Conservation (phyloP, 2,329 filamentous ascomycete species). For the Trichophyton benhamiae region DNA sequence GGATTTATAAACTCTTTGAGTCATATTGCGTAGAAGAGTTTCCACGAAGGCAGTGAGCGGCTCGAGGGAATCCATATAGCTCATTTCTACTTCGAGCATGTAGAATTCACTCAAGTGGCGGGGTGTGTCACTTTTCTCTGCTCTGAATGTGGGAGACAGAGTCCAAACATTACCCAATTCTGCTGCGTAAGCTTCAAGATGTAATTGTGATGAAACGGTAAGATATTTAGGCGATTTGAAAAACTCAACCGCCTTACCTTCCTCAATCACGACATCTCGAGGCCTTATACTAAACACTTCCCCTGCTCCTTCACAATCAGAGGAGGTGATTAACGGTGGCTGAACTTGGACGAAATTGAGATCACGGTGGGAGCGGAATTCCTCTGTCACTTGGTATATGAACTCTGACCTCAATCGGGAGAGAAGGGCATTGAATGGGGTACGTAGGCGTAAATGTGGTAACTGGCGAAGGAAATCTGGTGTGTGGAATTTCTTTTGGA, state of each 20-base stretch:
- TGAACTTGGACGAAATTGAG: conserved; percentile 59
- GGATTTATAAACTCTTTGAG: conserved; percentile 39
- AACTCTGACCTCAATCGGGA: conserved; percentile 72
- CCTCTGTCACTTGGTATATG: conserved; percentile 58
- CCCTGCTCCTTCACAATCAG: conserved; percentile 91
- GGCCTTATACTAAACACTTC: conserved; percentile 71
- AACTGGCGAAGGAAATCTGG: conserved; percentile 78
- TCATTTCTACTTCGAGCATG: conserved; percentile 89
- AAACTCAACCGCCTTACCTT: conserved; percentile 45
- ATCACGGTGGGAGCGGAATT: conserved; percentile 54
- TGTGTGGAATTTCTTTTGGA: conserved; percentile 94
- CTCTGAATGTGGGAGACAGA: conserved; percentile 83
- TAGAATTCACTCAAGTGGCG: conserved; percentile 96
- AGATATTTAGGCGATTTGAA: conserved; percentile 85
- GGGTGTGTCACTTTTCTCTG: conserved; percentile 84
- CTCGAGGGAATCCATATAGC: conserved; percentile 58
- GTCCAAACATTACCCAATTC: conserved; percentile 87
- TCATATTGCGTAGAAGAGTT: conserved; percentile 54
- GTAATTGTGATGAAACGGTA: conserved; percentile 87
- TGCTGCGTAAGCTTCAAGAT: conserved; percentile 83
- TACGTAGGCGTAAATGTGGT: conserved; percentile 73
- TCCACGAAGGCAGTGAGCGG: conserved; percentile 71
- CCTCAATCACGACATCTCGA: conserved; percentile 21
- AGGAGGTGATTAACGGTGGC: conserved; percentile 87
- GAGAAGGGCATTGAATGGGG: conserved; percentile 67